Conservation (phyloP, 371 early-diverging fungal genomes). For the Mortierella sp. region DNA sequence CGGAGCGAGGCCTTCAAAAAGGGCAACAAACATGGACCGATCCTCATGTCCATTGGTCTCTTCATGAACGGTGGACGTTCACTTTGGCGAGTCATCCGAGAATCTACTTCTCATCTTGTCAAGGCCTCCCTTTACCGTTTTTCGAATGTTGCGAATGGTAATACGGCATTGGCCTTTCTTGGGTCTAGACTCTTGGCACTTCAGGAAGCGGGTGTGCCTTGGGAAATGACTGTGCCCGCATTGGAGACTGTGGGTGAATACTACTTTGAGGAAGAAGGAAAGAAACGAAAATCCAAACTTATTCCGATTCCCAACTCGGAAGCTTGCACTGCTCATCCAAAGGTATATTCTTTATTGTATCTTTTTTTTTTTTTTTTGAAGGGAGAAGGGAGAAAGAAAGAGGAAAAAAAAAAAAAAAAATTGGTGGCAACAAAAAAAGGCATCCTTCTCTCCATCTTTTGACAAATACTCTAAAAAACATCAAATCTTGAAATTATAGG, state of each 20-base stretch:
- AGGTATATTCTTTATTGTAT: too few relatives aligned
- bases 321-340: slow-evolving; percentile 40
- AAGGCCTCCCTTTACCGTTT: slow-evolving; percentile 11
- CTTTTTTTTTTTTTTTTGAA: background rate
- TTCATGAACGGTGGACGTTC: slow-evolving; percentile 21
- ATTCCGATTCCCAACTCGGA: slow-evolving; percentile 4
- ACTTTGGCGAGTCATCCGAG: background rate
- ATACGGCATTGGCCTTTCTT: slow-evolving; percentile 25
- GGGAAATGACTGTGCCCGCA: slow-evolving; percentile 29
- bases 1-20: slow-evolving; percentile 4
- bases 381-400: background rate
- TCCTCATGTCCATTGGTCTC: slow-evolving; percentile 14
- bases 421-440: background rate
- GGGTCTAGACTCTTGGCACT: slow-evolving; percentile 32
- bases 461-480: background rate
- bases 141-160: slow-evolving; percentile 23
- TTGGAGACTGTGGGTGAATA: slow-evolving; percentile 42
- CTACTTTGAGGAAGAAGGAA: slow-evolving; percentile 40
- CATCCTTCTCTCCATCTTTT: too few relatives aligned
- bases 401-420: background rate
- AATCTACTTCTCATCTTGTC: slow-evolving; percentile 1
- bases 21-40: slow-evolving; percentile 6
- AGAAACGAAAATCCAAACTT: background rate
- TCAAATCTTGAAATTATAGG: slow-evolving; percentile 5
- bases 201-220: slow-evolving; percentile 29